These are phyloP conservation scores for Hamamelis virginiana DNA, from an alignment of 164 flowering plant genomes.

Conservation along the genomic window DNA sequence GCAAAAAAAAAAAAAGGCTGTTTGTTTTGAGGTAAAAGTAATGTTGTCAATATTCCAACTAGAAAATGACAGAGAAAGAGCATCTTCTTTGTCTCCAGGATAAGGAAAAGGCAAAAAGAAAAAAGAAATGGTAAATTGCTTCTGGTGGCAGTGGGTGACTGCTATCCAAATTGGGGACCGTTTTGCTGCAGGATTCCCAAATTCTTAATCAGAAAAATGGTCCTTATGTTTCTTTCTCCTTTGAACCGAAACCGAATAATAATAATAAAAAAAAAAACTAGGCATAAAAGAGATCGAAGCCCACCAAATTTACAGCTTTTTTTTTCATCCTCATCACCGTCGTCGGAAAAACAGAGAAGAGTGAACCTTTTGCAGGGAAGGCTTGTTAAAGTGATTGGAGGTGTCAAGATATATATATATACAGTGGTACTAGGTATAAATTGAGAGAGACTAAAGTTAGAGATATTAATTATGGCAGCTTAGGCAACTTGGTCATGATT, in stretches of 20 bases:
- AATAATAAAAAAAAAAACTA: conserved; percentile 5
- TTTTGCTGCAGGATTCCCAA: conserved; percentile 16
- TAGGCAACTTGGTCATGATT: conserved; percentile 18
- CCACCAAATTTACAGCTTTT: conserved; percentile 8
- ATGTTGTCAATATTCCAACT: conserved; percentile 23
- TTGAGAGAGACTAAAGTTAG: neutral
- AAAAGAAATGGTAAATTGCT: neutral
- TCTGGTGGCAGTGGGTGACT: neutral
- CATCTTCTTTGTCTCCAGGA: conserved; percentile 13
- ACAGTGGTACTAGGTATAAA: neutral
- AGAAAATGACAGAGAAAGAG: conserved; percentile 20
- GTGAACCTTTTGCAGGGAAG: neutral
- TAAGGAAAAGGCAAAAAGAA: neutral
- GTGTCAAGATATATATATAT: neutral
- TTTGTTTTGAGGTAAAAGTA: neutral
- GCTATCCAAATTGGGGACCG: conserved; percentile 16
- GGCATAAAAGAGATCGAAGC: too few species aligned
- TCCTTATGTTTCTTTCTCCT: conserved; percentile 9
- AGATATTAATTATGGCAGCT: neutral
- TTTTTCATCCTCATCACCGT: neutral
- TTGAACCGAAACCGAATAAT: conserved; percentile 2
- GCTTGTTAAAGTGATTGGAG: neutral
- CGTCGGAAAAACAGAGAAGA: neutral
- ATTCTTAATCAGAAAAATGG: conserved; percentile 20
- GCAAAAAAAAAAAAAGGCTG: neutral